Evolutionary conservation across 495 filamentous ascomycete species (phyloP), one percentile per base, ranked within the genome.

Genomic region (Gamarada debralockiae): DNA sequence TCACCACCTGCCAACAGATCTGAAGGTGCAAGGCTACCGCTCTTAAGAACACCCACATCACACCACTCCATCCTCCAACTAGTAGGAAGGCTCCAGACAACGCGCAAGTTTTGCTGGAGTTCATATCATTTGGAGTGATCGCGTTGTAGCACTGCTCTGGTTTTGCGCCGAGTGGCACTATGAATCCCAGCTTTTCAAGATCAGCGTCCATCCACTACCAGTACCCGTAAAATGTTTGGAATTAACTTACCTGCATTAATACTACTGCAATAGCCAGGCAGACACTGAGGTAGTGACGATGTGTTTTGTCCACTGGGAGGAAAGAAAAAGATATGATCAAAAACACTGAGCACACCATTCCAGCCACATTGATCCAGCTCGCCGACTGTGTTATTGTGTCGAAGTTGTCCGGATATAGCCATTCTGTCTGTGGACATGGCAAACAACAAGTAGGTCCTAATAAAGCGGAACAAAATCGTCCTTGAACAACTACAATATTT

Each of bases 51-150:
- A 88, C 84, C 91, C 92, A 98, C 59, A 92, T 76, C 3, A 87
- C 82, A 21, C 83, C 84, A 40, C 81, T 74, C 79, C 90, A 89
- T 49, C 92, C 95, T 41, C 93, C 95, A 21, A 86, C 78, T 44
- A 96, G 72, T 13, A 97, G 70, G 55, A 96, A 82, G 10, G 90
- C 79, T 12, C 93, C 93, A 2, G 91, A 95, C 50, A 93, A 84
- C 12, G 90, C 93, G 58, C 95, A 98, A 4, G 86, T 82, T 1
- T 83, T 64, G 61, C 79, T 86, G 10, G 84, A 84, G 60, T 86
- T 79, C 91, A 97, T 96, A 59, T 92, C 89, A 61, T 96, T 86
- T 0, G 93, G 95, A 2, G 93, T 98, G 62, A 98, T 97, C 25
- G 75, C 72, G 59, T 98, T 88, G 61, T 81, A 87, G 63, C 93